Evolutionary conservation across 805 yeast species (phyloP).

Genomic region (Torulaspora gathmanii): DNA sequence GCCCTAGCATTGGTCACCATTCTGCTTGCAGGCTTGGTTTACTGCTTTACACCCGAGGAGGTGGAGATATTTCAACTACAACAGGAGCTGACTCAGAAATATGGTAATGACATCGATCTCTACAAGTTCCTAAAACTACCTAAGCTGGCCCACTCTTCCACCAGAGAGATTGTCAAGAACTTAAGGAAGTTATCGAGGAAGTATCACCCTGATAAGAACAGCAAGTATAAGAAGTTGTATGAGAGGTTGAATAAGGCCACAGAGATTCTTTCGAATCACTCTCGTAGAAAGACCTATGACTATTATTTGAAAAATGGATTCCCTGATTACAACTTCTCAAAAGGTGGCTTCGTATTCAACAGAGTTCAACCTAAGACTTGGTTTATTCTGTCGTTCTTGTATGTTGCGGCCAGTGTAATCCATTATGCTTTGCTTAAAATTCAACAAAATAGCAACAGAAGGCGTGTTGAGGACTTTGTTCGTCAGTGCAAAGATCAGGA

Average conservation of each 20-base stretch:
- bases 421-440: slow-evolving; percentile 57
- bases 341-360: slow-evolving; percentile 50
- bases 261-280: slow-evolving; percentile 59
- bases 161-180: slow-evolving; percentile 56
- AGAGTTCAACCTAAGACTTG: slow-evolving; percentile 63
- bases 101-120: slow-evolving; percentile 59
- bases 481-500: slow-evolving; percentile 50
- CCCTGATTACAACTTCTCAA: slow-evolving; percentile 73
- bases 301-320: slow-evolving; percentile 78
- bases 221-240: slow-evolving; percentile 48
- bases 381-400: slow-evolving; percentile 49
- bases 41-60: slow-evolving; percentile 62
- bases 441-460: slow-evolving; percentile 52
- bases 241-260: slow-evolving; percentile 75
- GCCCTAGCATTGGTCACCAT: slow-evolving; percentile 13
- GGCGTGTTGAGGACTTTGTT: slow-evolving; percentile 50
- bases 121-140: slow-evolving; percentile 61
- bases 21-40: slow-evolving; percentile 28
- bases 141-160: slow-evolving; percentile 38
- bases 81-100: slow-evolving; percentile 55
- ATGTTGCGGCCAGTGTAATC: slow-evolving; percentile 46
- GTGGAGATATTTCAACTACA: slow-evolving; percentile 74
- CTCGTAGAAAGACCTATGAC: slow-evolving; percentile 70
- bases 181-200: slow-evolving; percentile 65
- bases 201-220: slow-evolving; percentile 82